phyloP scores from a whole-genome alignment of 2,329 filamentous ascomycete species.

The Tolypocladium guangdongense region DNA sequence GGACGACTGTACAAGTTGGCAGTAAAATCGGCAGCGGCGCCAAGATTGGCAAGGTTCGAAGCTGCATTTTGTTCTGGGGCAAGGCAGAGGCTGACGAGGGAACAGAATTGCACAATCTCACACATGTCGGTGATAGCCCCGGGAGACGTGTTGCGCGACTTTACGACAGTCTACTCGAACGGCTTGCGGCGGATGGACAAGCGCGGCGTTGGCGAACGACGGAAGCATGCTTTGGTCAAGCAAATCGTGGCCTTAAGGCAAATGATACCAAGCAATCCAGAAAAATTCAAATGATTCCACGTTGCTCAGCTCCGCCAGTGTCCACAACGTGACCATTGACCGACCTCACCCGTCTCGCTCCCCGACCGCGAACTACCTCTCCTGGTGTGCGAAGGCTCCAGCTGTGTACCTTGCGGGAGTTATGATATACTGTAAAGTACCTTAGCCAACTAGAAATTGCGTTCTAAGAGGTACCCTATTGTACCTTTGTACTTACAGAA shows the following conservation, averaged over 20 bases:
- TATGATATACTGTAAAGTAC: too few relatives aligned
- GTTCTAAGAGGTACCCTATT: too few relatives aligned
- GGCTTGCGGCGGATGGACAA: constrained; percentile 47
- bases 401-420: too few relatives aligned
- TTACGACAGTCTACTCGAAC: constrained; percentile 58
- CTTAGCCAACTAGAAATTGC: too few relatives aligned
- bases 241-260: constrained; percentile 58
- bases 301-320: neutral
- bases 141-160: constrained; percentile 50
- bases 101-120: constrained; percentile 59
- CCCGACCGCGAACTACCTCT: neutral
- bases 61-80: neutral
- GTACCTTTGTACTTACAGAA: too few relatives aligned
- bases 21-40: constrained; percentile 49
- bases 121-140: constrained; percentile 48
- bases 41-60: constrained; percentile 48
- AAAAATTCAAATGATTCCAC: constrained; percentile 31
- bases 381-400: too few relatives aligned
- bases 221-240: constrained; percentile 51
- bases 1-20: constrained; percentile 48
- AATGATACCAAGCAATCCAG: constrained; percentile 54
- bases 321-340: neutral
- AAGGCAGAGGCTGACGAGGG: neutral
- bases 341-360: neutral
- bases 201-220: constrained; percentile 50